Evolutionary conservation across 768 basidiomycete species (phyloP).

Genomic region (Naganishia randhawae): DNA sequence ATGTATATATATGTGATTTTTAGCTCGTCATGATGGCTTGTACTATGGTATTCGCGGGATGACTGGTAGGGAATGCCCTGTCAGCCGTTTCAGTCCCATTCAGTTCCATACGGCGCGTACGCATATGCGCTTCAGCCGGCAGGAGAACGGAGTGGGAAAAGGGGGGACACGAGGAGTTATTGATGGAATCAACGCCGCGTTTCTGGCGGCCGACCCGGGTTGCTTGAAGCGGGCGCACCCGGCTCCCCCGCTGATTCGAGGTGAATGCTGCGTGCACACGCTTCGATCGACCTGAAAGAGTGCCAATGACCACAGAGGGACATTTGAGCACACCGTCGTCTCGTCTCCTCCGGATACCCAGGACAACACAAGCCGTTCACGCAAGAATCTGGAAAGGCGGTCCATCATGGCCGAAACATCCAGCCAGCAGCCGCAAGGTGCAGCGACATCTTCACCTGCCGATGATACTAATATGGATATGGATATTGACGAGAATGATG

Average conservation of each 20-base stretch:
- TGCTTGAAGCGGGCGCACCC: slow-evolving; percentile 10
- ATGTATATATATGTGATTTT: neutral
- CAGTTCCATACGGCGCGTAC: too few species aligned
- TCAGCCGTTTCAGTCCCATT: too few species aligned
- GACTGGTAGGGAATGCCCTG: neutral
- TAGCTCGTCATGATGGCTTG: neutral
- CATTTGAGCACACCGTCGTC: too few species aligned
- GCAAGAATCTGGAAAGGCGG: neutral
- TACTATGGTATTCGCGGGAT: neutral
- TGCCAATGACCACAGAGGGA: too few species aligned
- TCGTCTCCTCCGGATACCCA: neutral
- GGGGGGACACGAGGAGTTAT: neutral
- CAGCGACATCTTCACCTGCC: neutral
- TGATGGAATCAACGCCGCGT: neutral
- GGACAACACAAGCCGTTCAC: neutral
- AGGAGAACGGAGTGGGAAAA: neutral
- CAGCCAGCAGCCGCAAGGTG: slow-evolving; percentile 5
- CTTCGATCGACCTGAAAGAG: too few species aligned
- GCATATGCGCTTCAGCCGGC: too few species aligned
- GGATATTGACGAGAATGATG: slow-evolving; percentile 16
- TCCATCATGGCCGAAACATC: slow-evolving; percentile 12
- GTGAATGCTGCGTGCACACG: neutral
- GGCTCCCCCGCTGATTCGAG: neutral
- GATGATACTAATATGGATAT: slow-evolving; percentile 21
- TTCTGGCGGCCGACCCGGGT: neutral